Base-by-base conservation (phyloP, 345 rosid species). In the Pelargonium nanum region DNA sequence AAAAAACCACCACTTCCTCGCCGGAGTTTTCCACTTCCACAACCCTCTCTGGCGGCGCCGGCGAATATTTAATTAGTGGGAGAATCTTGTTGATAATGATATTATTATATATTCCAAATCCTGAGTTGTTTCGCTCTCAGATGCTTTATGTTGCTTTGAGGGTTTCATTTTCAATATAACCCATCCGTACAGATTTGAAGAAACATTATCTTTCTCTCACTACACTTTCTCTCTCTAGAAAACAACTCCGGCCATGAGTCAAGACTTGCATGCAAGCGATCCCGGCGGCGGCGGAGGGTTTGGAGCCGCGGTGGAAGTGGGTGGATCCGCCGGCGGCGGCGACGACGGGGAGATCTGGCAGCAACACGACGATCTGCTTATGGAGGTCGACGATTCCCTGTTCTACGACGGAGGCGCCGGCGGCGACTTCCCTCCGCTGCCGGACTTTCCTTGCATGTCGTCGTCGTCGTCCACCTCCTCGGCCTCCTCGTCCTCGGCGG, bases 371-470 rank as follows among this genome's bases (percentile, higher is more conserved):
- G 88, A 78, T 21, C 79, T 80, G 55, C 68, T 83, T 44, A 75
- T 85, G 19, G 77, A 76, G 64, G 79, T 77, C 19, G 75, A 73
- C 58, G 95, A 80, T 28, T 65, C 81, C 57, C 83, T 86, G 0
- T 69, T 85, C 52, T 84, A 84, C 72, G 86, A 81, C 22, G 72
- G 65, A 19, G 92, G 88, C 62, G 80, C 83, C 61, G 86, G 81
- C 22, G 72, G 65, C 19, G 92, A 90, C 62, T 81, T 84, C 61
- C 95, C 92, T 21, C 71, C 82, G 2, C 83, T 90, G 1, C 86
- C 90, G 22, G 96, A 86, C 60, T 85, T 94, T 59, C 87, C 95
- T 58, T 87, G 95, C 99, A 93, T 93, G 96, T 94, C 99, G 0
- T 85, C 96, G 0, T 78, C 99, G n/a, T 89, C 97, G 8, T 93